Conservation (phyloP, 768 basidiomycete genomes). For the Punctularia strigosozonata region DNA sequence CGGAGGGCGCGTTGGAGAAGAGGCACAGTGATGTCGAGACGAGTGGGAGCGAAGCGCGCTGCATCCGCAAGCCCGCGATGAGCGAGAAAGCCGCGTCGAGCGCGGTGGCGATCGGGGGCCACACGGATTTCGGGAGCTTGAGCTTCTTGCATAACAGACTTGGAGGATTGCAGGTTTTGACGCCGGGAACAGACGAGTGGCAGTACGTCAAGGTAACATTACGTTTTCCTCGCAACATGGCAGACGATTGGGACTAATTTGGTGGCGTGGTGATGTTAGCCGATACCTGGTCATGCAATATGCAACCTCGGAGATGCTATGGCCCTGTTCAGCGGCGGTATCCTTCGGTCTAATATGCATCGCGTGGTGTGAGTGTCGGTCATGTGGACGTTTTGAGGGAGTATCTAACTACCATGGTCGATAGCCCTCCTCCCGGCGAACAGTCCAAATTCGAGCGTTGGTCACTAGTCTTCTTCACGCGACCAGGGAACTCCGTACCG, state of each 20-base stretch:
- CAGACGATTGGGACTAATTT: too few relatives aligned
- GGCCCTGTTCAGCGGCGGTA: slow-evolving; percentile 49
- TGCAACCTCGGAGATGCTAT: slow-evolving; percentile 57
- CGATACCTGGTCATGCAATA: slow-evolving; percentile 42
- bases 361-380: slow-evolving; percentile 36
- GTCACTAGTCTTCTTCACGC: slow-evolving; percentile 60
- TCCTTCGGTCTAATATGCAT: slow-evolving; percentile 52
- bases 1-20: slow-evolving; percentile 16
- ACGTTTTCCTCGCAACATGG: too few relatives aligned
- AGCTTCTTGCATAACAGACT: slow-evolving; percentile 61
- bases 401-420: too few relatives aligned
- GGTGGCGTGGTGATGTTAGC: slow-evolving; percentile 19
- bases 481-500: slow-evolving; percentile 41
- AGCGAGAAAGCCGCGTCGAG: slow-evolving; percentile 12
- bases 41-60: slow-evolving; percentile 21
- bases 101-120: slow-evolving; percentile 20
- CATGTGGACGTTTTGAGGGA: too few relatives aligned
- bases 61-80: slow-evolving; percentile 20
- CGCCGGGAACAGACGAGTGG: slow-evolving; percentile 51
- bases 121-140: slow-evolving; percentile 25
- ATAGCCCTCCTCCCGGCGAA: slow-evolving; percentile 40
- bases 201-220: slow-evolving; percentile 46
- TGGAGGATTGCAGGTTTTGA: slow-evolving; percentile 59
- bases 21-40: slow-evolving; percentile 16
- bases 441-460: slow-evolving; percentile 45